A percentile compares a stretch with the other conserved stretches of the same genome.
These are phyloP conservation scores for Theileria equi DNA, from an alignment of 169 alveolate species.

Conservation along the genomic window DNA sequence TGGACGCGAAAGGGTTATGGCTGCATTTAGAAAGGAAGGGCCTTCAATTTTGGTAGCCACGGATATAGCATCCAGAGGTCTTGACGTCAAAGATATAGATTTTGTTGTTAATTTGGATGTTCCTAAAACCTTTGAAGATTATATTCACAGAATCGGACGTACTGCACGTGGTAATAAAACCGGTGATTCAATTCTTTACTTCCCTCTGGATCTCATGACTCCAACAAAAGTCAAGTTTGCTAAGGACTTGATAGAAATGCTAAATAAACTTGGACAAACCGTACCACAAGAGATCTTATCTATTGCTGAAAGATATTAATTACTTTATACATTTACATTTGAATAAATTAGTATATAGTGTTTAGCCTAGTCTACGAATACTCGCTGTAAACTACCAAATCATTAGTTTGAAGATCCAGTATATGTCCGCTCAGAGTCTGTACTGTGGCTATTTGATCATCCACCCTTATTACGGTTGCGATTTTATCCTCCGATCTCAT, in stretches of 20 bases:
- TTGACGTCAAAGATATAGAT: slow-evolving; percentile 88
- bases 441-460: slow-evolving; percentile 22
- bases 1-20: slow-evolving; percentile 77
- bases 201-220: slow-evolving; percentile 64
- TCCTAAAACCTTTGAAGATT: slow-evolving; percentile 86
- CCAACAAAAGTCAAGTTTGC: slow-evolving; percentile 71
- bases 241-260: slow-evolving; percentile 57
- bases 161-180: slow-evolving; percentile 90
- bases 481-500: slow-evolving; percentile 5
- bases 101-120: slow-evolving; percentile 91
- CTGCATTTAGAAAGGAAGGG: slow-evolving; percentile 83
- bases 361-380: too few species aligned
- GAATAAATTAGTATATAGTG: not conserved
- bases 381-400: slow-evolving; percentile 40
- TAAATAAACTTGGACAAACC: slow-evolving; percentile 59
- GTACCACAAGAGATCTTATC: slow-evolving; percentile 60
- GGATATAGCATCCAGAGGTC: slow-evolving; percentile 94
- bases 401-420: slow-evolving; percentile 17
- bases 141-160: slow-evolving; percentile 91
- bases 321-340: not conserved
- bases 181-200: slow-evolving; percentile 75
- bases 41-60: slow-evolving; percentile 90
- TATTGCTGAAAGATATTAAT: not conserved
- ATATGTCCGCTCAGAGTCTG: slow-evolving; percentile 14
- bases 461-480: slow-evolving; percentile 18